phyloP scores from a whole-genome alignment of 352 stramenopile genomes.

The Pythium apleroticum region DNA sequence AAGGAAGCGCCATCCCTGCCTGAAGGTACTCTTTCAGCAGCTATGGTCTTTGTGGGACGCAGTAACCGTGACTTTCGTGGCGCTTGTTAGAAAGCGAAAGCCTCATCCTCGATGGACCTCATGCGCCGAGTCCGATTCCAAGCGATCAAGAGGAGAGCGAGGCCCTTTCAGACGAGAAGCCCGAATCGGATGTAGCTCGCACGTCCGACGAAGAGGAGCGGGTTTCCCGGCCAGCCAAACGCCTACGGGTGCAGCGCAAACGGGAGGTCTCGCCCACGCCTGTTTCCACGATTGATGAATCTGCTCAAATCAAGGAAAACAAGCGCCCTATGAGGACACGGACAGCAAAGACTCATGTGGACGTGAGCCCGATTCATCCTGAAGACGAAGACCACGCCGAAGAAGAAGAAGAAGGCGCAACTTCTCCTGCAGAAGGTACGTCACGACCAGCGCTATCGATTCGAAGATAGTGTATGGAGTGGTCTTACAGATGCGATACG shows the following conservation, averaged over 20 bases:
- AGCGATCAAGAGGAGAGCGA: neutral
- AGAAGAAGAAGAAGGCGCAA: neutral
- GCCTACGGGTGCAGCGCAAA: neutral
- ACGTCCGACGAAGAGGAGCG: neutral
- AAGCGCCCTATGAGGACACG: neutral
- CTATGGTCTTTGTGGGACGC: too few species aligned
- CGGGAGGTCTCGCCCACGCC: neutral
- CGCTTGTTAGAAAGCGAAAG: too few species aligned
- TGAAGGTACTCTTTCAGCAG: too few species aligned
- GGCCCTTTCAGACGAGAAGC: neutral
- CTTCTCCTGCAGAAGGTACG: neutral
- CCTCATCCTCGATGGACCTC: constrained; percentile 10
- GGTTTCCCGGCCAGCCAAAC: neutral
- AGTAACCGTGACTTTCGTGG: too few species aligned
- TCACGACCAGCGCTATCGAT: neutral
- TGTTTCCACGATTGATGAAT: neutral
- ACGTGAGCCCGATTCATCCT: too few species aligned
- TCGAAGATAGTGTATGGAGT: neutral
- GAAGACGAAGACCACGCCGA: too few species aligned
- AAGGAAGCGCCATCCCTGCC: constrained; percentile 4
- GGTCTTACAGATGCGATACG: neutral
- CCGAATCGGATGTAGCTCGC: neutral
- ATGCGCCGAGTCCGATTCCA: constrained; percentile 6
- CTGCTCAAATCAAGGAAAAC: neutral
- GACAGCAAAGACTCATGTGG: too few species aligned